phyloP scores from a whole-genome alignment of 2,329 filamentous ascomycete genomes.

The Mycosphaerella sp. region DNA sequence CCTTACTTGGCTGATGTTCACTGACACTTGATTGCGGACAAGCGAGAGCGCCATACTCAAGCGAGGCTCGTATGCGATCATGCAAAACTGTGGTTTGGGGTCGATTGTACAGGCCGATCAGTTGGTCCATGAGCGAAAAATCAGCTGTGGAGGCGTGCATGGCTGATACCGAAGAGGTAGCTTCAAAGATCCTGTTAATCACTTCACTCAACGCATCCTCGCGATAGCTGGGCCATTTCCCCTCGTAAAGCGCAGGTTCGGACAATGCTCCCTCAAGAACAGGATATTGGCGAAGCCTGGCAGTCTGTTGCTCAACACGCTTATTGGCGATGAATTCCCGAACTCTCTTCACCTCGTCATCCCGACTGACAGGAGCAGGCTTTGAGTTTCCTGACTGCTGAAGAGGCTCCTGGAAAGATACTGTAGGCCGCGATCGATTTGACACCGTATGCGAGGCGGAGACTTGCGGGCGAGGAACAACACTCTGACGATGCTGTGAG shows the following conservation, averaged over 20 bases:
- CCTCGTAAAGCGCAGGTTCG: conserved; percentile 55
- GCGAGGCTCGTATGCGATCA: conserved; percentile 52
- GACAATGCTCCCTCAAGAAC: conserved; percentile 49
- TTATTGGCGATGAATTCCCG: conserved; percentile 17
- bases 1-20: conserved; percentile 45
- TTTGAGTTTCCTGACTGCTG: neutral
- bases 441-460: neutral
- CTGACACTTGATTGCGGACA: conserved; percentile 48
- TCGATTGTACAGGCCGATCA: conserved; percentile 51
- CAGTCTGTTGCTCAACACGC: conserved; percentile 10
- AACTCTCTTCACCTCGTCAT: conserved; percentile 10
- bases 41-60: conserved; percentile 52
- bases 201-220: conserved; percentile 56
- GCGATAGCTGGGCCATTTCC: conserved; percentile 57
- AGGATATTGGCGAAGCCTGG: conserved; percentile 39
- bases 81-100: conserved; percentile 46
- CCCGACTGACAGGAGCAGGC: neutral
- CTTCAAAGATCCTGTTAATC: conserved; percentile 50
- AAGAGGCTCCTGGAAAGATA: neutral
- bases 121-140: conserved; percentile 39
- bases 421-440: neutral
- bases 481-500: conserved; percentile 19
- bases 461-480: conserved; percentile 11
- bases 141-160: conserved; percentile 1
- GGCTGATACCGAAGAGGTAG: conserved; percentile 27